Percentiles rank a stretch among this genome's conserved stretches.
Evolutionary conservation across 2,329 filamentous ascomycete species (phyloP).

Genomic region (Fusarium acutatum): DNA sequence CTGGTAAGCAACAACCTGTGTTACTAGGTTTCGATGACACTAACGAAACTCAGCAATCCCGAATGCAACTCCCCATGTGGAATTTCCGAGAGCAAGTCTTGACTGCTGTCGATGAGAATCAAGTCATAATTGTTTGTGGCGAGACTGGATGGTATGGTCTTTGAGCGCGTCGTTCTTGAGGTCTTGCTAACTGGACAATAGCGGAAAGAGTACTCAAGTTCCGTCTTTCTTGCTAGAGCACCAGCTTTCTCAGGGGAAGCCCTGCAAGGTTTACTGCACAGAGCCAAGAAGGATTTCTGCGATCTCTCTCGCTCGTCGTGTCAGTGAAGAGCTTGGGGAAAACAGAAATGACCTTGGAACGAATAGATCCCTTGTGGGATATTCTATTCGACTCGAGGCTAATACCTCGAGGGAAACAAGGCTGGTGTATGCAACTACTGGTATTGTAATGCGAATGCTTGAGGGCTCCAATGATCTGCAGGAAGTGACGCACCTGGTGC

Average conservation of each 20-base stretch:
- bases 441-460: constrained; percentile 98
- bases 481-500: constrained; percentile 90
- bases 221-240: constrained; percentile 93
- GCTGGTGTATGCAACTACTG: constrained; percentile 86
- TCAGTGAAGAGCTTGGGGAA: constrained; percentile 95
- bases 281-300: constrained; percentile 96
- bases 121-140: constrained; percentile 92
- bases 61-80: constrained; percentile 90
- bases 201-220: constrained; percentile 97
- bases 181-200: constrained; percentile 42
- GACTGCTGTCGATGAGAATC: constrained; percentile 77
- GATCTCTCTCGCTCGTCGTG: constrained; percentile 89
- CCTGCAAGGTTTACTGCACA: constrained; percentile 94
- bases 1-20: constrained; percentile 56
- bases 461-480: constrained; percentile 86
- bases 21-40: not conserved
- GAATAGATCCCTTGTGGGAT: constrained; percentile 84
- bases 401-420: constrained; percentile 84
- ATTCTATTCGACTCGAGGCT: constrained; percentile 91
- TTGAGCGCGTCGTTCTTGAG: not conserved
- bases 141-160: constrained; percentile 83
- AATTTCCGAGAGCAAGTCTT: constrained; percentile 82
- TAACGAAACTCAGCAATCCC: constrained; percentile 56
- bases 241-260: constrained; percentile 79
- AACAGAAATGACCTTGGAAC: constrained; percentile 83